Evolutionary conservation across 352 stramenopile genomes (phyloP).

Genomic region (Phytophthora lateralis): DNA sequence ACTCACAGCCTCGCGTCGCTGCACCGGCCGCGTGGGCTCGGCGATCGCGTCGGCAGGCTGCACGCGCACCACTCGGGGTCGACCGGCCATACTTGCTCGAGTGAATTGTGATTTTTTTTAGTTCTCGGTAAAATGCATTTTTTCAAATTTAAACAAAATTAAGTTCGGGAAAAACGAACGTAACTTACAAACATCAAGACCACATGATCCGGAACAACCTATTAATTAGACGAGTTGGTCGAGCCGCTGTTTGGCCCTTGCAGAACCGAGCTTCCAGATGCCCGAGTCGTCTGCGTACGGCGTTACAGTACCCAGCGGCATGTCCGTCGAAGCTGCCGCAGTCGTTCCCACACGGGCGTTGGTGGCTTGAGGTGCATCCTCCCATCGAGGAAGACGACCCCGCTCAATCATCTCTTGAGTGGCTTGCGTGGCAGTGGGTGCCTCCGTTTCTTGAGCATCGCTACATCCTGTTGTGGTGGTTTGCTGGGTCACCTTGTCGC

Average conservation of each 20-base stretch:
- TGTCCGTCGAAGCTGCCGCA: neutral
- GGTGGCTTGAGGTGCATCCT: neutral
- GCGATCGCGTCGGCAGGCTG: neutral
- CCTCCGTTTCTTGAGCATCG: neutral
- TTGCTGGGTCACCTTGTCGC: neutral
- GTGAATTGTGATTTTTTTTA: too few species aligned
- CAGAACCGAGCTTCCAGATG: neutral
- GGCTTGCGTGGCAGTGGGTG: neutral
- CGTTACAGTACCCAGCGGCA: constrained; percentile 4
- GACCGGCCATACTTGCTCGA: constrained; percentile 8
- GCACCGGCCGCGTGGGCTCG: constrained; percentile 1
- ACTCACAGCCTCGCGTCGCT: constrained; percentile 20
- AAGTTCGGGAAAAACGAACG: too few species aligned
- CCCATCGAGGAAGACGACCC: neutral
- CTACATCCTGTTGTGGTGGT: neutral
- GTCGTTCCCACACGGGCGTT: neutral
- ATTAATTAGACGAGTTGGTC: neutral
- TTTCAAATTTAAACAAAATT: too few species aligned
- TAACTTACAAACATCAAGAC: too few species aligned
- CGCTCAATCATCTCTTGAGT: neutral
- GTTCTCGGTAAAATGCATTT: too few species aligned
- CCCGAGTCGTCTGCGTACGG: constrained; percentile 7
- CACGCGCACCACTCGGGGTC: constrained; percentile 20
- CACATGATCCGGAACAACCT: neutral
- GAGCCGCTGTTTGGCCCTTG: constrained; percentile 14